A percentile compares a stretch with the other conserved stretches of the same genome.
phyloP scores from a whole-genome alignment of 306 rosid genomes.

The Pyrus bretschneideri region DNA sequence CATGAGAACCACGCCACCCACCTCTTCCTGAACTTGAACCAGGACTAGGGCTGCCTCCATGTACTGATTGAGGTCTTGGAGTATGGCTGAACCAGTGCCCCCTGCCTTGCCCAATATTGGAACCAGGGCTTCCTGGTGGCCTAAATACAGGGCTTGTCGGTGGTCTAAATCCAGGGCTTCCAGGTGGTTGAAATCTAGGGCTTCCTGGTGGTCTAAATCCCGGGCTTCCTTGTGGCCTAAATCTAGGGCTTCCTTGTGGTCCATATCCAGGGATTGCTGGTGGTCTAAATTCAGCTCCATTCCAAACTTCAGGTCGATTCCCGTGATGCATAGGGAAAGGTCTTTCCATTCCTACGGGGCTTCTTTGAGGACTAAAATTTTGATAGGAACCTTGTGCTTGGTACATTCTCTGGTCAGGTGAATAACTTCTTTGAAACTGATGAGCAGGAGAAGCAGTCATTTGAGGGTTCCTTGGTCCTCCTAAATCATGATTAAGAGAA shows the following conservation, averaged over 20 bases:
- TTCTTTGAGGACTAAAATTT: slow-evolving; percentile 25
- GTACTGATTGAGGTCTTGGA: slow-evolving; percentile 38
- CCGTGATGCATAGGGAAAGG: slow-evolving; percentile 22
- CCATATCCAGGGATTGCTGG: slow-evolving; percentile 32
- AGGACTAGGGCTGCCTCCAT: slow-evolving; percentile 32
- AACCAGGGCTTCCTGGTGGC: slow-evolving; percentile 20
- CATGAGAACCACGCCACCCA: slow-evolving; percentile 42
- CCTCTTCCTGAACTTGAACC: slow-evolving; percentile 47
- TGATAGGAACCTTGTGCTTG: slow-evolving; percentile 29
- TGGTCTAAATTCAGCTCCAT: slow-evolving; percentile 36
- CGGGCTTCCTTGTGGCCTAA: neutral
- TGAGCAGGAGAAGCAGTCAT: slow-evolving; percentile 35
- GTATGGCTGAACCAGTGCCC: slow-evolving; percentile 29
- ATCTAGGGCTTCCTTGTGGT: slow-evolving; percentile 24
- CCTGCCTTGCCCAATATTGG: slow-evolving; percentile 31
- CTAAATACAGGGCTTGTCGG: neutral
- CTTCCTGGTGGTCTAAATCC: neutral
- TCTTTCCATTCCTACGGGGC: slow-evolving; percentile 16
- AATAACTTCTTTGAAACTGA: slow-evolving; percentile 26
- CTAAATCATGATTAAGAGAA: slow-evolving; percentile 21
- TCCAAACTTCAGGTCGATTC: slow-evolving; percentile 30
- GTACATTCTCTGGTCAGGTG: slow-evolving; percentile 23
- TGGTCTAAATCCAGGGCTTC: neutral
- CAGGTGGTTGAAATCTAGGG: neutral
- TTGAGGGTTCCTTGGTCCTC: slow-evolving; percentile 44